These are phyloP conservation scores for Paracorniculantispora psalliotae DNA, from an alignment of 2,329 filamentous ascomycete species.

Conservation along the genomic window DNA sequence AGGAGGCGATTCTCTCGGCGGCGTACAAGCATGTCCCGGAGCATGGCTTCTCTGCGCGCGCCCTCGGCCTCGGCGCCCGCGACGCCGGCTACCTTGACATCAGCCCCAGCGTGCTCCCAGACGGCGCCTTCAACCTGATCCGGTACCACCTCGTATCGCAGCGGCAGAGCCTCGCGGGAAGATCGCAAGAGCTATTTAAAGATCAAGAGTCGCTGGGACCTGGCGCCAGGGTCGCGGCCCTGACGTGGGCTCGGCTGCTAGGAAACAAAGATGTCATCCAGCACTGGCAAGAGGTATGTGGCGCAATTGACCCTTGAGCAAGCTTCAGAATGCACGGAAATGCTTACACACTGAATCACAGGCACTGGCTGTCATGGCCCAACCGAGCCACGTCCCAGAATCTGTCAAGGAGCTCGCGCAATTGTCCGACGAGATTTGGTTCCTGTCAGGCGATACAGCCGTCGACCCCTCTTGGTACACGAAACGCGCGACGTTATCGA, in stretches of 20 bases:
- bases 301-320: background rate
- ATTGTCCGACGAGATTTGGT: constrained; percentile 90
- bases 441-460: constrained; percentile 72
- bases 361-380: constrained; percentile 87
- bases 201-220: constrained; percentile 39
- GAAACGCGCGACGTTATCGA: constrained; percentile 52
- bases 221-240: constrained; percentile 59
- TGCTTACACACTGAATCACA: constrained; percentile 28
- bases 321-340: background rate
- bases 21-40: constrained; percentile 72
- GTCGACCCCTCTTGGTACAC: constrained; percentile 88
- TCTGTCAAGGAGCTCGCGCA: constrained; percentile 74
- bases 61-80: constrained; percentile 72
- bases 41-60: constrained; percentile 72
- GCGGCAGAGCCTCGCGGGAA: constrained; percentile 52
- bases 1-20: constrained; percentile 74
- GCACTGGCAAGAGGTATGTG: constrained; percentile 78
- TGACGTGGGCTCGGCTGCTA: constrained; percentile 72
- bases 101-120: constrained; percentile 74
- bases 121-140: constrained; percentile 77
- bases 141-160: constrained; percentile 68
- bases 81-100: constrained; percentile 85
- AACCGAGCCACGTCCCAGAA: constrained; percentile 69
- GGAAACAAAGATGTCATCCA: constrained; percentile 69
- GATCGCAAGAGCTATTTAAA: constrained; percentile 35